phyloP scores from a whole-genome alignment of 371 early-diverging fungal genomes.

The Conidiobolus incongruus region DNA sequence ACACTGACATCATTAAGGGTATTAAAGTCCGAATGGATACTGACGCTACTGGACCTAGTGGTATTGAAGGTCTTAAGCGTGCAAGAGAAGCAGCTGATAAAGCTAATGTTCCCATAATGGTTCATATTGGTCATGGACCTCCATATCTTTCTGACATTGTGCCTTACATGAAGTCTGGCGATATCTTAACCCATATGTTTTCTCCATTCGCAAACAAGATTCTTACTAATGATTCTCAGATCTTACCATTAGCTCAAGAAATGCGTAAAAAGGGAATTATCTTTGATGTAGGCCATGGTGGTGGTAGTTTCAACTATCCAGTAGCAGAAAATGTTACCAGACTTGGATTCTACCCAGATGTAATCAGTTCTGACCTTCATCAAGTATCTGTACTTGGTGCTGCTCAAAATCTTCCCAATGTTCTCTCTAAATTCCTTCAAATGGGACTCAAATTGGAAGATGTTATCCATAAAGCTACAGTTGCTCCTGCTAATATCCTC shows the following conservation, averaged over 20 bases:
- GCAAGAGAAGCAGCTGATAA: constrained; percentile 8
- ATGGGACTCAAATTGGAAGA: constrained; percentile 7
- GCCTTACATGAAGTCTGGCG: constrained; percentile 6
- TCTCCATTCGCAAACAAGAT: constrained; percentile 6
- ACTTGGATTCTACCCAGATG: constrained; percentile 5
- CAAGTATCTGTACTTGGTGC: constrained; percentile 8
- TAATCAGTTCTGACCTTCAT: constrained; percentile 9
- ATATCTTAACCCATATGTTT: constrained; percentile 9
- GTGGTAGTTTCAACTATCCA: constrained; percentile 8
- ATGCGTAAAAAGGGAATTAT: constrained; percentile 7
- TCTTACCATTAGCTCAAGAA: constrained; percentile 4
- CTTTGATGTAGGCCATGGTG: constrained; percentile 10
- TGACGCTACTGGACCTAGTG: constrained; percentile 6
- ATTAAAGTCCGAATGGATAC: constrained; percentile 10
- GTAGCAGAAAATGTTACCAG: constrained; percentile 7
- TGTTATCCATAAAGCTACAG: constrained; percentile 6
- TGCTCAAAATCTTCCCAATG: constrained; percentile 8
- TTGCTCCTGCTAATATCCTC: constrained; percentile 7
- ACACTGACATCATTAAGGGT: constrained; percentile 8
- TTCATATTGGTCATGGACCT: constrained; percentile 8
- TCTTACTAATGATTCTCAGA: not conserved
- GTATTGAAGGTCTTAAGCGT: constrained; percentile 6
- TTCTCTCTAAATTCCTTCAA: constrained; percentile 7
- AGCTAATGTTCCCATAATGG: constrained; percentile 8
- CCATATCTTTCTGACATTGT: constrained; percentile 7